Evolutionary conservation across 1,284 basidiomycete species (phyloP).

Genomic region (Neotropicomus parvogracilis): DNA sequence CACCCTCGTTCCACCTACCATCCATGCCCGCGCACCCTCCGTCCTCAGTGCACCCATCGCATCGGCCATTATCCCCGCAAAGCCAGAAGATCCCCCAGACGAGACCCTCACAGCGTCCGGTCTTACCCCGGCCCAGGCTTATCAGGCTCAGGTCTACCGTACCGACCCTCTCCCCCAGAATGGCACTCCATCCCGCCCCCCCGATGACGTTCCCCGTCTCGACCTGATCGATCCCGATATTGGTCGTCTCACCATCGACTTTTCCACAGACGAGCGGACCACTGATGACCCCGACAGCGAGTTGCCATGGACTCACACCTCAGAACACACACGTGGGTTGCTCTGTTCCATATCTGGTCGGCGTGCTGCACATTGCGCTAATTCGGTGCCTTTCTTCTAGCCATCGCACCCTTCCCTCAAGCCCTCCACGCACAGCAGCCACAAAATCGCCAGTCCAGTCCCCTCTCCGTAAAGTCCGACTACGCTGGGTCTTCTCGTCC

Average conservation of each 20-base stretch:
- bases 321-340: conserved; percentile 37
- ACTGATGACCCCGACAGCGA: conserved; percentile 51
- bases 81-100: conserved; percentile 56
- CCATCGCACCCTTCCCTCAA: conserved; percentile 27
- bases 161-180: conserved; percentile 39
- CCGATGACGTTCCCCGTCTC: conserved; percentile 37
- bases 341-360: conserved; percentile 28
- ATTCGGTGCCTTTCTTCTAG: conserved; percentile 27
- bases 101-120: conserved; percentile 49
- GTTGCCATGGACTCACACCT: conserved; percentile 52
- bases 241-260: conserved; percentile 57
- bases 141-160: conserved; percentile 68
- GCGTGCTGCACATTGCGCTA: conserved; percentile 29
- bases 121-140: conserved; percentile 73
- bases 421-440: conserved; percentile 20
- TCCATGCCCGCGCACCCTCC: conserved; percentile 48
- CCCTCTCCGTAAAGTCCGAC: conserved; percentile 34
- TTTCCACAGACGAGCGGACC: conserved; percentile 39
- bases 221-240: conserved; percentile 51
- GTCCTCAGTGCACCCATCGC: conserved; percentile 43
- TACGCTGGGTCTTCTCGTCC: conserved; percentile 34
- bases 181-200: conserved; percentile 22
- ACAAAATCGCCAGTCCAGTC: conserved; percentile 35
- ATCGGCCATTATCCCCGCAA: conserved; percentile 46
- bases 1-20: conserved; percentile 40